phyloP scores from a whole-genome alignment of 805 yeast species.

The Candida ipomoeae region DNA sequence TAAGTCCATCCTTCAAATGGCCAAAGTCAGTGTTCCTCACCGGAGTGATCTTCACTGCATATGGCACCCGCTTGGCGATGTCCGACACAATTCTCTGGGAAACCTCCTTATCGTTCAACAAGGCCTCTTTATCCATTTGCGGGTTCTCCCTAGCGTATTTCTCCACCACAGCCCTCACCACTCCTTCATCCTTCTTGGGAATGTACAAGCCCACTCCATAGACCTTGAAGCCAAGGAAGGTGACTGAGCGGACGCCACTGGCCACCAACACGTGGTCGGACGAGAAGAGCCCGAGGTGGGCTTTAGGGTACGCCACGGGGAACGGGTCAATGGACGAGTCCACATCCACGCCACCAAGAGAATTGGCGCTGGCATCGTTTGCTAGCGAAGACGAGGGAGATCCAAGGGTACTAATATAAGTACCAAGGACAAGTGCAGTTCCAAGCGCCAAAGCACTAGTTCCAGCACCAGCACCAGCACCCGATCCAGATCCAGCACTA shows the following conservation, averaged over 20 bases:
- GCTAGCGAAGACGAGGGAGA: slow-evolving; percentile 1
- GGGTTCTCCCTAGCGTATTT: slow-evolving; percentile 8
- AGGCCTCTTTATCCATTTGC: slow-evolving; percentile 1
- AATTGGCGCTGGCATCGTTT: slow-evolving; percentile 21
- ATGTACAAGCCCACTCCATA: slow-evolving; percentile 84
- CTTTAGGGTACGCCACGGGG: slow-evolving; percentile 22
- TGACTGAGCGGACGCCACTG: slow-evolving; percentile 76
- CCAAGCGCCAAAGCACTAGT: slow-evolving; percentile 12
- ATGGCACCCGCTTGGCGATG: slow-evolving; percentile 55
- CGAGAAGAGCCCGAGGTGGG: slow-evolving; percentile 18
- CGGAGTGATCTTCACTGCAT: slow-evolving; percentile 77
- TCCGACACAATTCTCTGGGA: slow-evolving; percentile 53
- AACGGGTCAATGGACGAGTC: slow-evolving; percentile 51
- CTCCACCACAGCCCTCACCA: slow-evolving; percentile 8
- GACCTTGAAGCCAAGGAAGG: slow-evolving; percentile 77
- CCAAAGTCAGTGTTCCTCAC: slow-evolving; percentile 86
- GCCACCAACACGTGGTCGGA: slow-evolving; percentile 60
- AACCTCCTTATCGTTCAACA: slow-evolving; percentile 46
- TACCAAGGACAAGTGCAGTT: slow-evolving; percentile 9
- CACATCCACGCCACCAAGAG: slow-evolving; percentile 32
- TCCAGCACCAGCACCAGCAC: no score
- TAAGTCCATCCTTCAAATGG: slow-evolving; percentile 85
- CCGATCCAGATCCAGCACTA: no score
- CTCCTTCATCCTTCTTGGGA: slow-evolving; percentile 50
- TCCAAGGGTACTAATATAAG: no score